Conservation (phyloP, 2,329 filamentous ascomycete species). For the Fusarium albosuccineum region DNA sequence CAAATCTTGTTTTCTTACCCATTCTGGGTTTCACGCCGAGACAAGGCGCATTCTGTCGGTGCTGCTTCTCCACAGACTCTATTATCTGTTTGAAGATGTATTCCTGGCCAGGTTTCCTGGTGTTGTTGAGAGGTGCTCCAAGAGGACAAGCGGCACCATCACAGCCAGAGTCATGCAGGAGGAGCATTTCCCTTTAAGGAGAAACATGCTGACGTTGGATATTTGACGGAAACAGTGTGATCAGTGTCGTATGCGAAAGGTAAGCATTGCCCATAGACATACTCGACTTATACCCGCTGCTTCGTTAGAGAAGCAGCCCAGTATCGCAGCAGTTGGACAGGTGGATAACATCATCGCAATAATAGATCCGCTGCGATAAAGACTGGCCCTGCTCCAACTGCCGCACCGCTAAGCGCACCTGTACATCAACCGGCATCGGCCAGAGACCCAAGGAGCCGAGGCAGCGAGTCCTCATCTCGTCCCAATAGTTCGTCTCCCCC, state of each 20-base stretch:
- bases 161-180: not conserved
- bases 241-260: slow-evolving; percentile 59
- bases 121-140: not conserved
- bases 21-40: not conserved
- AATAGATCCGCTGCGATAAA: slow-evolving; percentile 70
- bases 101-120: not conserved
- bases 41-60: not conserved
- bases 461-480: slow-evolving; percentile 70
- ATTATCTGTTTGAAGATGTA: not conserved
- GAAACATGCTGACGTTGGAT: slow-evolving; percentile 16
- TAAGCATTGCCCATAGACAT: slow-evolving; percentile 43
- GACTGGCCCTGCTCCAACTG: slow-evolving; percentile 71
- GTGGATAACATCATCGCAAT: slow-evolving; percentile 37
- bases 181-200: not conserved
- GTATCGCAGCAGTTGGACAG: not conserved
- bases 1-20: slow-evolving; percentile 2
- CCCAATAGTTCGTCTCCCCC: slow-evolving; percentile 65
- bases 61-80: not conserved
- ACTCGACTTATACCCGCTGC: not conserved
- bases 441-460: slow-evolving; percentile 68
- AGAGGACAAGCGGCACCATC: not conserved
- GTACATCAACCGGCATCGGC: slow-evolving; percentile 67
- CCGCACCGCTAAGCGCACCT: slow-evolving; percentile 64
- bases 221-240: slow-evolving; percentile 54
- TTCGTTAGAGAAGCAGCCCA: not conserved